Evolutionary conservation across 352 stramenopile genomes (phyloP).

Genomic region (Phytophthora quininea): DNA sequence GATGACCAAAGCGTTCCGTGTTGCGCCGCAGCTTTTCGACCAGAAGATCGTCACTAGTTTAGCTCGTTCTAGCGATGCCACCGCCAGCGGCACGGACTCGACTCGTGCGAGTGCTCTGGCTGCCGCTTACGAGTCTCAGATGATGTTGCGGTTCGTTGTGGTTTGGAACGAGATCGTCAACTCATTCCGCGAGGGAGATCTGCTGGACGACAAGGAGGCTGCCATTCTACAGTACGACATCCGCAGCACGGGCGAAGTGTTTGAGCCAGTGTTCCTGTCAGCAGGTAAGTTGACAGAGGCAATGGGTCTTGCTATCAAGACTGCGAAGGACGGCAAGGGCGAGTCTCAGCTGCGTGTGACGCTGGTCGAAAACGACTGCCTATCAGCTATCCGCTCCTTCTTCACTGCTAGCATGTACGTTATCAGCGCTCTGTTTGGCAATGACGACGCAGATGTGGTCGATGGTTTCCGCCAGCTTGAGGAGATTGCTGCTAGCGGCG

Average conservation of each 20-base stretch:
- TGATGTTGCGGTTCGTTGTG: slow-evolving; percentile 84
- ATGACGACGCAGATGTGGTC: slow-evolving; percentile 79
- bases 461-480: slow-evolving; percentile 84
- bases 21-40: slow-evolving; percentile 78
- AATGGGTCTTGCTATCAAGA: slow-evolving; percentile 70
- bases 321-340: slow-evolving; percentile 76
- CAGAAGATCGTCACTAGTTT: slow-evolving; percentile 77
- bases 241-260: slow-evolving; percentile 84
- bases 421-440: slow-evolving; percentile 70
- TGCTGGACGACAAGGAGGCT: slow-evolving; percentile 80
- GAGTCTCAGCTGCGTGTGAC: slow-evolving; percentile 81
- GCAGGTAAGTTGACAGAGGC: slow-evolving; percentile 85
- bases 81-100: slow-evolving; percentile 46
- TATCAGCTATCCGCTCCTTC: slow-evolving; percentile 83
- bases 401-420: slow-evolving; percentile 86
- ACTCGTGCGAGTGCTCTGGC: slow-evolving; percentile 52
- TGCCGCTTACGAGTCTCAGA: slow-evolving; percentile 75
- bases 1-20: slow-evolving; percentile 79
- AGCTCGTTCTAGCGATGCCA: slow-evolving; percentile 61
- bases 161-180: slow-evolving; percentile 88
- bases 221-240: slow-evolving; percentile 87
- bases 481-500: slow-evolving; percentile 62
- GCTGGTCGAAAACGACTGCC: slow-evolving; percentile 81
- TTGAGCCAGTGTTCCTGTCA: slow-evolving; percentile 86
- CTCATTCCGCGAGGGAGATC: slow-evolving; percentile 75